Evolutionary conservation across 177 flowering plant species (phyloP), one percentile per base, ranked within the genome.

Genomic region (Tripterygium wilfordii): DNA sequence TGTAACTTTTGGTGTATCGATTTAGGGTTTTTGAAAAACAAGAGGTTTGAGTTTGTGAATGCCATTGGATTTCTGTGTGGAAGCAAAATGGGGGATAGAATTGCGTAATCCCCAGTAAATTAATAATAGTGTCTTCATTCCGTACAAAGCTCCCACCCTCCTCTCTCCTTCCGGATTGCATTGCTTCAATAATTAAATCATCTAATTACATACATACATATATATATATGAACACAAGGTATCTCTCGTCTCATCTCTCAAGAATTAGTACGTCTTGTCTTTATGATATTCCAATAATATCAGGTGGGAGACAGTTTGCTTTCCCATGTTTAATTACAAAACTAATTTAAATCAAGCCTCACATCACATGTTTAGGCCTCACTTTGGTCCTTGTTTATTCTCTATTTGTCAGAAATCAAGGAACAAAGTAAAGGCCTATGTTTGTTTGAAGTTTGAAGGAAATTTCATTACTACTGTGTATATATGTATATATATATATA

Each of bases 81-180:
- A n/a, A n/a, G n/a, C n/a, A n/a, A n/a, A n/a, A n/a, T n/a, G n/a
- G n/a, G n/a, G n/a, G n/a, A n/a, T n/a, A n/a, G n/a, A n/a, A n/a
- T n/a, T n/a, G n/a, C n/a, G n/a, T n/a, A n/a, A n/a, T n/a, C n/a
- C n/a, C n/a, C n/a, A n/a, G n/a, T n/a, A n/a, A n/a, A n/a, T n/a
- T n/a, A n/a, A n/a, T n/a, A 61, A 66, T 51, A 61, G 56, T 66
- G 80, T 75, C 66, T 77, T 75, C 72, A 71, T 58, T 35, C 72
- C 72, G 76, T 68, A 71, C 76, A 41, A 46, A 20, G 27, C 53
- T 4, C 26, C 64, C 2, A 45, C 39, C 48, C 40, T 42, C 40
- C 57, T 49, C 49, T 33, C 47, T 38, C 65, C 49, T 63, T 61
- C 54, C 61, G 42, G n/a, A n/a, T n/a, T n/a, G n/a, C n/a, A n/a